A percentile compares a stretch with the other conserved stretches of the same genome.
phyloP scores from a whole-genome alignment of 805 yeast genomes.

The Wickerhamiella siamensis region DNA sequence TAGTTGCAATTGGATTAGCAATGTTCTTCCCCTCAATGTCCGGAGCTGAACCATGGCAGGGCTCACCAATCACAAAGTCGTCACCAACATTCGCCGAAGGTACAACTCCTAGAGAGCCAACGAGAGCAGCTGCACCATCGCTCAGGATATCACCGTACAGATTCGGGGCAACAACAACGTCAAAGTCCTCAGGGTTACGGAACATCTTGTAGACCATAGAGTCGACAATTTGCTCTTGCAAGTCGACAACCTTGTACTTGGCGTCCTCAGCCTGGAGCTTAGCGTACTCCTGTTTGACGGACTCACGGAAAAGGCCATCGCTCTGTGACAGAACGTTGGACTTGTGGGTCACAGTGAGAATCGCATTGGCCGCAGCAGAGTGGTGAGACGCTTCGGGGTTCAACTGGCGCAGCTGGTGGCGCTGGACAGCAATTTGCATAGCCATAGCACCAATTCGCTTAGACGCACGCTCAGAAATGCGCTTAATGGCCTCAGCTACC shows the following conservation, averaged over 20 bases:
- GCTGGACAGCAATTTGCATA: slow-evolving; percentile 78
- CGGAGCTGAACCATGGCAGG: slow-evolving; percentile 98
- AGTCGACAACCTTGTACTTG: slow-evolving; percentile 41
- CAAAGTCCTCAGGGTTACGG: slow-evolving; percentile 95
- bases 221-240: slow-evolving; percentile 95
- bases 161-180: slow-evolving; percentile 97
- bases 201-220: slow-evolving; percentile 98
- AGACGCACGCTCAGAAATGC: slow-evolving; percentile 83
- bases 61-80: slow-evolving; percentile 92
- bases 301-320: slow-evolving; percentile 94
- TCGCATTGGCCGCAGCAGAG: slow-evolving; percentile 38
- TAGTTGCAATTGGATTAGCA: slow-evolving; percentile 87
- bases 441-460: slow-evolving; percentile 81
- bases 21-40: slow-evolving; percentile 94
- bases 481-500: slow-evolving; percentile 87
- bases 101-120: slow-evolving; percentile 94
- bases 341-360: slow-evolving; percentile 88
- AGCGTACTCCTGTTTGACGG: slow-evolving; percentile 47
- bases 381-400: slow-evolving; percentile 24
- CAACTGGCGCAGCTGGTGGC: slow-evolving; percentile 61
- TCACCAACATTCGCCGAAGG: slow-evolving; percentile 98
- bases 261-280: slow-evolving; percentile 24
- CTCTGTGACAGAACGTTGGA: slow-evolving; percentile 85
- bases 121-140: slow-evolving; percentile 97
- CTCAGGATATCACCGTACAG: slow-evolving; percentile 93